Base-by-base conservation (phyloP, 1,284 basidiomycete genomes). In the Leucoagaricus sp. region DNA sequence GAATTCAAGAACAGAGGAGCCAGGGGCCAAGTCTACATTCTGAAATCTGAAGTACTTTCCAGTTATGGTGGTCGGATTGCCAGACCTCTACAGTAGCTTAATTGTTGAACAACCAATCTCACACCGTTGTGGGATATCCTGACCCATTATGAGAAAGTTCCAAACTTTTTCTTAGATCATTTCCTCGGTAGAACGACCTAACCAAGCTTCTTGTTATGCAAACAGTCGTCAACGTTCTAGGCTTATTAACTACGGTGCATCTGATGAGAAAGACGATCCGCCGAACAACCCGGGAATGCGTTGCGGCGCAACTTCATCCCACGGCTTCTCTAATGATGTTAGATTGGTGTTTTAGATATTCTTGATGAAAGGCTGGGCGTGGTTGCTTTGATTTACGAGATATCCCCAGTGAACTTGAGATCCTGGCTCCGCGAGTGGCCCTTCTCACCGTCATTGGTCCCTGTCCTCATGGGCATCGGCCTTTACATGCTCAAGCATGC, bases 51-150 rank as follows among this genome's bases (percentile, higher is more conserved):
- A 34, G 17, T 23, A 33, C 15, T 53, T 36, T 8, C 21, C 13
- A 12, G 44, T 44, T 17, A 3, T 6, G 31, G 40, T 28, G 29
- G 31, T 46, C 21, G 5, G 17, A 23, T 23, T 21, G 19, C 23
- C 23, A 38, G 8, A 38, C 6, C 29, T 19, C n/a, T 42, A 17
- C 17, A 42, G 36, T 9, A 50, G 33, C 21, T 4, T 38, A 42
- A 26, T 46, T 34, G 26, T 41, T 29, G 7, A 41, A 49, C 21
- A 25, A 50, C 8, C 12, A 38, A 40, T 25, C 42, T 57, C 55
- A 46, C 55, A 51, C 33, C 42, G 21, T 29, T 57, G 54, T 57
- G 55, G 31, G 55, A 51, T 29, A 36, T 26, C 36, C 13, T 42
- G 28, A 26, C 47, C 41, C 4, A 7, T 26, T 50, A 17, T 56